Base-by-base conservation (phyloP, 345 rosid species). In the Isatis tinctoria region DNA sequence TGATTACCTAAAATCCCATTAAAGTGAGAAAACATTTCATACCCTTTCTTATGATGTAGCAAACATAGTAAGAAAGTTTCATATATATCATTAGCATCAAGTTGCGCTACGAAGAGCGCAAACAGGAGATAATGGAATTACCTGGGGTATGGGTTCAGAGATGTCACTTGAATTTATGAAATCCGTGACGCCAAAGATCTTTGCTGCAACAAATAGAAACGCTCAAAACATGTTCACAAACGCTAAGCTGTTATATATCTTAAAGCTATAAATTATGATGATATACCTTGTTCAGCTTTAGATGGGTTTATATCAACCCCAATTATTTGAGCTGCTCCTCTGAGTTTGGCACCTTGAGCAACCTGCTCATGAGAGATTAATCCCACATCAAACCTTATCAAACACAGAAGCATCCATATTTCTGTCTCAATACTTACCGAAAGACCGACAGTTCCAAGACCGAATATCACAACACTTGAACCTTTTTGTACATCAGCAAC, bases 391-490 rank as follows among this genome's bases (percentile, higher is more conserved):
- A 58, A n/a, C n/a, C n/a, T n/a, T n/a, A n/a, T n/a, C n/a, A n/a
- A 20, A 32, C 3, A 0, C 26, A 44, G 48, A 65, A 39, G 37
- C 60, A 64, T 47, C 45, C 44, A 65, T 2, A 13, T 10, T 33
- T 69, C 3, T 30, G 44, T 45, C 54, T 37, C 40, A 16, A 58
- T 56, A 82, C 98, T 85, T 82, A 91, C 97, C 27, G 97, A 87
- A 59, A 94, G 95, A 68, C 98, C 98, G 0, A 94, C 92, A 13
- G 97, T 90, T 67, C 97, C 98, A 33, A 94, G 97, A 48, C 97
- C 97, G 57, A 91, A 94, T 67, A 94, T 86, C 43, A 75, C 97
- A 43, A 91, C 97, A 10, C 83, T 87, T 26, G 97, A 87, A 82
- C 96, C 95, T 83, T 84, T 39, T 1, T 85, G 82, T 81, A 94